A percentile compares a stretch with the other conserved stretches of the same genome.
These are phyloP conservation scores for Cryomyces minteri DNA, from an alignment of 495 filamentous ascomycete genomes.

Conservation along the genomic window DNA sequence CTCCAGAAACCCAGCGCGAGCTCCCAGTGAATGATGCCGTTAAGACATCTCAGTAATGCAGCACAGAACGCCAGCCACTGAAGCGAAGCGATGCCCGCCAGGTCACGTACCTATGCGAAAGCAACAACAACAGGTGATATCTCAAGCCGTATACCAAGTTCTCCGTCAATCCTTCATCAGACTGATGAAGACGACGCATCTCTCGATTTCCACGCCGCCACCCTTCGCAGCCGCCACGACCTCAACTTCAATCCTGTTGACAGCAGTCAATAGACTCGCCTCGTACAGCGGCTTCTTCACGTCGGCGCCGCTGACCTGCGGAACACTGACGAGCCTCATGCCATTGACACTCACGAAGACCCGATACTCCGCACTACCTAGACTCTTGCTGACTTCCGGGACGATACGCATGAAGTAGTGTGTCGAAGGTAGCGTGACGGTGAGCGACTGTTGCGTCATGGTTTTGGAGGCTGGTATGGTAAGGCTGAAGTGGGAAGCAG, in stretches of 20 bases:
- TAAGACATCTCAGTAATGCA: too few species aligned
- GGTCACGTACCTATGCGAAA: too few species aligned
- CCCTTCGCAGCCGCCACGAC: conserved; percentile 13
- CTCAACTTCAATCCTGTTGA: conserved; percentile 23
- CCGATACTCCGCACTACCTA: conserved; percentile 16
- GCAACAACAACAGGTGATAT: too few species aligned
- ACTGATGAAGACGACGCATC: too few species aligned
- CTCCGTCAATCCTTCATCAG: too few species aligned
- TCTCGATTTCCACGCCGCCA: background rate
- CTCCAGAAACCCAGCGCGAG: too few species aligned
- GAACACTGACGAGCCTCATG: conserved; percentile 9
- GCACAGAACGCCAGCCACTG: too few species aligned
- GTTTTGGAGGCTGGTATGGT: conserved; percentile 41
- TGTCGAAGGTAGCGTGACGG: conserved; percentile 40
- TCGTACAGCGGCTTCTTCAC: conserved; percentile 19
- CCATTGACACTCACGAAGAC: conserved; percentile 38
- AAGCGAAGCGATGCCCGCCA: too few species aligned
- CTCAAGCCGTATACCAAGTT: too few species aligned
- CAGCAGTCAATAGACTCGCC: conserved; percentile 11
- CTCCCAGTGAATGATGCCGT: too few species aligned
- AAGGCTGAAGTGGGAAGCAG: conserved; percentile 23
- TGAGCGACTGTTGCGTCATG: conserved; percentile 46
- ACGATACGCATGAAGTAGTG: conserved; percentile 48
- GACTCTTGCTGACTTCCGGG: conserved; percentile 30
- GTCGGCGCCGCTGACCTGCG: conserved; percentile 2